Conservation (phyloP, 257 asterid genomes). For the Solanum rostratum region DNA sequence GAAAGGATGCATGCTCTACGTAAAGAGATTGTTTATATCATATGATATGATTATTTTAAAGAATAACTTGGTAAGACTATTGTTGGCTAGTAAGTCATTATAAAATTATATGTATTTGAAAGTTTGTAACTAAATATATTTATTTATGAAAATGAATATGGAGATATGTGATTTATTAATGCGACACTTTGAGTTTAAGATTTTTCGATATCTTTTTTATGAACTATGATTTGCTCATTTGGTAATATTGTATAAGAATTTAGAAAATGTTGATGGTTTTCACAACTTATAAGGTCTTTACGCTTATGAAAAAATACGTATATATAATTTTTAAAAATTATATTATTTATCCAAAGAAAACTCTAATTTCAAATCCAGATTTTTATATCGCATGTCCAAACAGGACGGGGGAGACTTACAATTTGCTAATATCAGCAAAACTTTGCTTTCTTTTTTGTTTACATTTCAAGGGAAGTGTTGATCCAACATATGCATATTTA, state of each 20-base stretch:
- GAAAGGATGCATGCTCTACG: fast-evolving
- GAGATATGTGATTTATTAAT: not conserved
- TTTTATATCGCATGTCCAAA: no score
- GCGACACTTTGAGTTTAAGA: not conserved
- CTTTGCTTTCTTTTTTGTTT: not conserved
- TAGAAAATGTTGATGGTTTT: not conserved
- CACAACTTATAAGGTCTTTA: not conserved
- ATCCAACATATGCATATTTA: not conserved
- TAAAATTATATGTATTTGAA: not conserved
- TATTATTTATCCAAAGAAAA: not conserved
- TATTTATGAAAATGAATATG: not conserved
- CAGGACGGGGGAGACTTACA: no score
- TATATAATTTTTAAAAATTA: not conserved
- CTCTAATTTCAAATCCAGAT: not conserved
- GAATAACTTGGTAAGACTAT: not conserved
- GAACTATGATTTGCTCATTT: not conserved
- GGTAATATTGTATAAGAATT: not conserved
- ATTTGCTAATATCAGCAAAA: no score
- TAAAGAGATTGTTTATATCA: not conserved
- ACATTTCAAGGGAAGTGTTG: not conserved
- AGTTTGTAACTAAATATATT: not conserved
- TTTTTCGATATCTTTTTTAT: not conserved
- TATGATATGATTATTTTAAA: not conserved
- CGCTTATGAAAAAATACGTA: not conserved
- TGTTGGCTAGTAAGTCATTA: not conserved